Base-by-base conservation (phyloP, 2,329 filamentous ascomycete genomes). In the Dothideomycetidae sp. region DNA sequence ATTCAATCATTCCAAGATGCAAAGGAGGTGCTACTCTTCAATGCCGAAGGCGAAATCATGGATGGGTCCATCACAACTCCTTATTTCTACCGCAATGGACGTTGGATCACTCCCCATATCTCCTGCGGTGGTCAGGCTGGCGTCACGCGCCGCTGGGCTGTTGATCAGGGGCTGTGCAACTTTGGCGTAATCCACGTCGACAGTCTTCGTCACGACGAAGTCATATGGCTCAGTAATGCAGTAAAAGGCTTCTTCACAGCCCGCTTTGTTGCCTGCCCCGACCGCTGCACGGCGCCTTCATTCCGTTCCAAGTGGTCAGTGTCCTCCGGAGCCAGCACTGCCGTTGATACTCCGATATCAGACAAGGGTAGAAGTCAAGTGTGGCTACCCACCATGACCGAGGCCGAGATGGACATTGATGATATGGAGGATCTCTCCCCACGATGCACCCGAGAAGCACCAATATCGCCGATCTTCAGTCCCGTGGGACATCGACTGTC, bases 161-260 rank as follows among this genome's bases (percentile, higher is more conserved):
- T 96, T 29, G 71, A 78, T 42, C 70, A 64, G 38, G 67, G 68
- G 0, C 60, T 90, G 31, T 85, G 72, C 37, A 63, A 68, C 18
- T 81, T 92, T 51, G 70, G 75, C 44, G 56, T 62, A 3, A 63
- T 93, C 11, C 56, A 55, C n/a, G 63, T 63, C 2, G 60, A 67
- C 10, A 75, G 75, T 5, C 55, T 93, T 10, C 53, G 65, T 3
- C 66, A 82, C 45, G 81, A 78, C 1, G 86, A 94, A 55, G 68
- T 77, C 37, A 80, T 86, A 44, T 93, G 84, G 81, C 61, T 94
- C 37, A 93, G 85, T 56, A 94, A 88, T 56, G 85, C 81, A 0
- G 79, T 88, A 1, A 71, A 80, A 45, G 88, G 88, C 0, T 93
- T 93, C 45, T 57, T 52, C 37, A 45, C 44, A 10, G 52, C 50